These are phyloP conservation scores for Rhizopus stolonifer DNA, from an alignment of 371 early-diverging fungal species.

Conservation along the genomic window DNA sequence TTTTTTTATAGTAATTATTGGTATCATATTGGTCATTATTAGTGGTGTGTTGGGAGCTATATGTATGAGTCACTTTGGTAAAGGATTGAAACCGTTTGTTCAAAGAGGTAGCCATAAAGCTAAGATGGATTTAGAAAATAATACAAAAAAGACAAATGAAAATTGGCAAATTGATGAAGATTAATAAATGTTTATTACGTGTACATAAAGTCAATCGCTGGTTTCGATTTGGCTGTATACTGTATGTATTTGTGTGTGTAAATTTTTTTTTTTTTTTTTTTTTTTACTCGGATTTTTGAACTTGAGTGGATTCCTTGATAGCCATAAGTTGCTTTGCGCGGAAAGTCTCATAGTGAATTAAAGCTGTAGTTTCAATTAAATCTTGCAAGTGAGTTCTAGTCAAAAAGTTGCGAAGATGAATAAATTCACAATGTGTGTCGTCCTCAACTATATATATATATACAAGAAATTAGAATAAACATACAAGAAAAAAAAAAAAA, in stretches of 20 bases:
- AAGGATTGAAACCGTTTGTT: conserved; percentile 35
- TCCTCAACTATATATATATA: conserved; percentile 58
- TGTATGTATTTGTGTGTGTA: background rate
- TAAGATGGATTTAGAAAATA: conserved; percentile 33
- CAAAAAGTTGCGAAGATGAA: conserved; percentile 84
- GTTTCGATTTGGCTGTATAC: too few relatives aligned
- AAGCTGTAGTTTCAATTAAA: conserved; percentile 82
- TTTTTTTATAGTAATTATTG: conserved; percentile 27
- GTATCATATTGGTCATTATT: conserved; percentile 28
- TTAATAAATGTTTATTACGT: background rate
- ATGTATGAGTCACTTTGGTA: conserved; percentile 47
- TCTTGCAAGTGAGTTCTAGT: conserved; percentile 85
- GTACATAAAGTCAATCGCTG: too few relatives aligned
- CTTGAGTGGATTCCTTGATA: conserved; percentile 57
- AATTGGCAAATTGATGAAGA: conserved; percentile 46
- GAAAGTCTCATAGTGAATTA: conserved; percentile 90
- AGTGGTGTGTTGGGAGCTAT: conserved; percentile 31
- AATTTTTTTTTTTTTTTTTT: background rate
- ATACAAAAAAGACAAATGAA: conserved; percentile 12
- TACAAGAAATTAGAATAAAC: background rate
- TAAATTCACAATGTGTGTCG: conserved; percentile 75
- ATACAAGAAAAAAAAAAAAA: background rate
- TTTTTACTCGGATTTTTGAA: conserved; percentile 2
- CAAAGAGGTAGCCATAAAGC: conserved; percentile 30
- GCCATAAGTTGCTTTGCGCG: conserved; percentile 84